Percentiles rank a stretch among this genome's conserved stretches.
Evolutionary conservation across 345 rosid species (phyloP).

Genomic region (Diplotaxis tenuifolia): DNA sequence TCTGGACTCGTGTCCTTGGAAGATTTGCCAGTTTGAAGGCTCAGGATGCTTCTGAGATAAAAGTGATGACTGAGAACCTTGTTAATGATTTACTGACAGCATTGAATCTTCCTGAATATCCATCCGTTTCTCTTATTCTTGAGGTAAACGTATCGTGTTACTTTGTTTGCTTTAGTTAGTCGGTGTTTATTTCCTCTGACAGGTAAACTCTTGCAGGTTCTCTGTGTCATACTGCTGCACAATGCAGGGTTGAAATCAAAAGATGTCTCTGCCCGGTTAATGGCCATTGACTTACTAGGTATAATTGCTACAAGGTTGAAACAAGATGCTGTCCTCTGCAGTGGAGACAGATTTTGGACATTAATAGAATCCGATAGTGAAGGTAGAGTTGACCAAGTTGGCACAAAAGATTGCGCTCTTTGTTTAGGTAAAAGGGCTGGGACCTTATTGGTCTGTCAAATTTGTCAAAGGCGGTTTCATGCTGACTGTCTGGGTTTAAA

Average conservation of each 20-base stretch:
- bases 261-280: constrained; percentile 76
- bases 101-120: constrained; percentile 92
- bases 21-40: constrained; percentile 75
- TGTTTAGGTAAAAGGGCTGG: constrained; percentile 68
- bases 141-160: constrained; percentile 57
- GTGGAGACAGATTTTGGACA: constrained; percentile 61
- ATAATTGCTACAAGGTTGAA: constrained; percentile 89
- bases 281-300: constrained; percentile 97
- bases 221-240: constrained; percentile 90
- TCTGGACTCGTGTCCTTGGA: constrained; percentile 97
- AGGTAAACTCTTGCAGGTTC: constrained; percentile 64
- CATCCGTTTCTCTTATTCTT: constrained; percentile 85
- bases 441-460: constrained; percentile 67
- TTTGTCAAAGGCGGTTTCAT: constrained; percentile 78
- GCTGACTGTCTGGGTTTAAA: constrained; percentile 87
- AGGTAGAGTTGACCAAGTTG: constrained; percentile 38
- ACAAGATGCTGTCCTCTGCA: constrained; percentile 68
- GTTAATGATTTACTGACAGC: constrained; percentile 86
- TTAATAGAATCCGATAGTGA: constrained; percentile 53
- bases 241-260: constrained; percentile 97
- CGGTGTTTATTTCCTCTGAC: constrained; percentile 27
- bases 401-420: constrained; percentile 63
- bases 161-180: constrained; percentile 13
- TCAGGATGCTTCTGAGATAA: constrained; percentile 94
- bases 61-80: constrained; percentile 87